A percentile compares a stretch with the other conserved stretches of the same genome.
Evolutionary conservation across 805 yeast species (phyloP).

Genomic region (Metschnikowia henanensis): DNA sequence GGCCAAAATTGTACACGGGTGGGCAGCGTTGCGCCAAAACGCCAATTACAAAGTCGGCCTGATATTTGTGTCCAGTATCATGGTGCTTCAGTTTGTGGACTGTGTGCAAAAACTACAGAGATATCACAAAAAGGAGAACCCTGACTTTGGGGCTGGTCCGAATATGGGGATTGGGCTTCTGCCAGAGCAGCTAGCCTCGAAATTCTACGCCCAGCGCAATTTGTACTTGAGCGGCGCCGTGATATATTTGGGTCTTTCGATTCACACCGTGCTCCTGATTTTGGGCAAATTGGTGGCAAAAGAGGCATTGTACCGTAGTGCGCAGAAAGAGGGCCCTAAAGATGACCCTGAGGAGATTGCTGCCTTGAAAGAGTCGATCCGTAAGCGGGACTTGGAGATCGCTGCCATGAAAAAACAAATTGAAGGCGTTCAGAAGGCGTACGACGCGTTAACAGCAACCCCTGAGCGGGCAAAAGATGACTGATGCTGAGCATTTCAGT

Average conservation of each 20-base stretch:
- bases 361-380: constrained; percentile 37
- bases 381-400: constrained; percentile 44
- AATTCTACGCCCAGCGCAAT: constrained; percentile 64
- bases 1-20: constrained; percentile 38
- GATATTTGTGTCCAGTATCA: constrained; percentile 40
- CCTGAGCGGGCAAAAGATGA: constrained; percentile 18
- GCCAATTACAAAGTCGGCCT: constrained; percentile 47
- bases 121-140: constrained; percentile 21
- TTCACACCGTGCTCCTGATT: constrained; percentile 52
- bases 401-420: constrained; percentile 51
- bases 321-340: constrained; percentile 5
- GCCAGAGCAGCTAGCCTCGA: constrained; percentile 54
- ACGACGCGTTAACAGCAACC: constrained; percentile 38
- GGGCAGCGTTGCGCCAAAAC: constrained; percentile 32
- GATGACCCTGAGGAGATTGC: constrained; percentile 26
- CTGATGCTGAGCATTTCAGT: too few relatives aligned
- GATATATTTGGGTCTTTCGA: constrained; percentile 53
- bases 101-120: constrained; percentile 46
- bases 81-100: constrained; percentile 53
- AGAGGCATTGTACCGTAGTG: constrained; percentile 31
- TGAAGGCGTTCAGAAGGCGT: constrained; percentile 48
- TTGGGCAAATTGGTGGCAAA: constrained; percentile 52
- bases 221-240: constrained; percentile 64
- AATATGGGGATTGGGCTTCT: constrained; percentile 26
- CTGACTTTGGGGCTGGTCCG: constrained; percentile 20